Base-by-base conservation (phyloP, 305 asterid genomes). In the Ilex paraguariensis region DNA sequence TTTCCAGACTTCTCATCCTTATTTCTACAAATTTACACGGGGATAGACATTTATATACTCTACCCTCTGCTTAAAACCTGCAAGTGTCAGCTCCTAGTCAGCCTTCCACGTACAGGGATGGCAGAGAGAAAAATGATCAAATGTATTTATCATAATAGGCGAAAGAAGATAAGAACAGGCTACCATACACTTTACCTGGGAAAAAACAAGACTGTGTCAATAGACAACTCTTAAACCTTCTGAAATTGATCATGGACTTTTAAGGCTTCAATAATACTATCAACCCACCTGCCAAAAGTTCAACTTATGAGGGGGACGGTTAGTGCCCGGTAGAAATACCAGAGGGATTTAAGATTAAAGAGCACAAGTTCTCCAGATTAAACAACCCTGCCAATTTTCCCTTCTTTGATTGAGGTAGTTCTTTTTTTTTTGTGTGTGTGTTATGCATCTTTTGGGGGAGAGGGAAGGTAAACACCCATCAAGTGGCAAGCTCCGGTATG, bases 261-360 rank as follows among this genome's bases (percentile, higher is more conserved):
- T 62, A 86, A 65, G 69, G 92, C 95, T 71, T 84, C 88, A 52
- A 79, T 59, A 69, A 87, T 73, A 61, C 92, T 75, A 54, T 71
- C 71, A 61, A 84, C 83, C 95, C 92, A 87, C 79, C 94, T 86
- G 86, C 66, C 65, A 60, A 45, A 56, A 44, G 52, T 56, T 51
- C n/a, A 60, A 13, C 15, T 51, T 31, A 33, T 31, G n/a, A n/a
- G n/a, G n/a, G n/a, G n/a, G n/a, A n/a, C n/a, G n/a, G n/a, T n/a
- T n/a, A n/a, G n/a, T n/a, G n/a, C n/a, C n/a, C n/a, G n/a, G n/a
- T n/a, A n/a, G n/a, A n/a, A n/a, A n/a, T n/a, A n/a, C n/a, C n/a
- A n/a, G n/a, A n/a, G n/a, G n/a, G n/a, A n/a, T n/a, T n/a, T n/a
- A 55, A 48, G 59, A 55, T 54, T 30, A 52, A 17, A 17, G 7